These are phyloP conservation scores for Geotrichum ghanense DNA, from an alignment of 805 yeast species.

Conservation along the genomic window DNA sequence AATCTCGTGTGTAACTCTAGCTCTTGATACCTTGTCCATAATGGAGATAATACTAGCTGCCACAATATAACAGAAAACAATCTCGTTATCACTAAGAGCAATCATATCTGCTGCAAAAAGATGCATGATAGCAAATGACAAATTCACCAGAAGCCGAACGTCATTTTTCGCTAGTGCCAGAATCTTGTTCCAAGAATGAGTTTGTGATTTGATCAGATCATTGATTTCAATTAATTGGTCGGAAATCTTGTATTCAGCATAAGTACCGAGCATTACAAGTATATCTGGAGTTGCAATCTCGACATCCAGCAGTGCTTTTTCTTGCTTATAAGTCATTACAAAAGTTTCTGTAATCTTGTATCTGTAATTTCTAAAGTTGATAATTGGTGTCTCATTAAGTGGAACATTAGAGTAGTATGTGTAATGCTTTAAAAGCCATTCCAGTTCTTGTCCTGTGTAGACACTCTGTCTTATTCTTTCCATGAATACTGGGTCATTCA, in stretches of 20 bases:
- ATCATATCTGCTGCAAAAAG: slow-evolving; percentile 1
- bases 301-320: background rate
- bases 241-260: background rate
- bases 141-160: background rate
- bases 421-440: background rate
- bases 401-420: background rate
- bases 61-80: background rate
- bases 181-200: background rate
- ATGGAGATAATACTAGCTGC: background rate
- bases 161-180: background rate
- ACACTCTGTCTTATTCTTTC: background rate
- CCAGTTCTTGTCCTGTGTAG: background rate
- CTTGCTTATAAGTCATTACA: background rate
- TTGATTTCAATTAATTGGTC: background rate
- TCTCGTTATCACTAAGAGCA: background rate
- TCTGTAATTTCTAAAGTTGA: slow-evolving; percentile 1
- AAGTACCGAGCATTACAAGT: background rate
- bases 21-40: background rate
- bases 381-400: background rate
- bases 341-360: background rate
- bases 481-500: background rate
- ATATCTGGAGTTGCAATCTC: background rate
- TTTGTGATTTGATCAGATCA: background rate
- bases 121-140: background rate
- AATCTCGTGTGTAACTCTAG: slow-evolving; percentile 1